These are phyloP conservation scores for Haplosporangium gracile DNA, from an alignment of 192 early-diverging fungal species.

Conservation along the genomic window DNA sequence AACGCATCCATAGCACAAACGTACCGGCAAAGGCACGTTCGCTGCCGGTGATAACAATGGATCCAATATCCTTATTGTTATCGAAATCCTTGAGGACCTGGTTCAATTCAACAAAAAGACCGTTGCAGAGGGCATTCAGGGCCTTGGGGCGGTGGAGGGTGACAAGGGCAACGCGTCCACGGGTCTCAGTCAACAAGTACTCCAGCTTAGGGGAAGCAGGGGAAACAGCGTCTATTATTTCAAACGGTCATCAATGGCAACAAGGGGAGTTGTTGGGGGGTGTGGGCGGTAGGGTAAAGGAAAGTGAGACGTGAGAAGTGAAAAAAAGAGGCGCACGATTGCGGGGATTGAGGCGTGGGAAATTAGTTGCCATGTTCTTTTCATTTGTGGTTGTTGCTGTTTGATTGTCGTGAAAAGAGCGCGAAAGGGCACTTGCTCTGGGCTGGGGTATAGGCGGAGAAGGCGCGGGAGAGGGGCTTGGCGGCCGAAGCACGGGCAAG, in stretches of 20 bases:
- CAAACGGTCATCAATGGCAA: background rate
- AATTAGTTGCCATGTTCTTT: conserved; percentile 17
- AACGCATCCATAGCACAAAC: background rate
- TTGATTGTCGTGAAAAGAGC: background rate
- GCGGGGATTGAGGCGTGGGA: conserved; percentile 25
- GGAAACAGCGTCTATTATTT: conserved; percentile 41
- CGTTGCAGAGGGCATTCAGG: conserved; percentile 95
- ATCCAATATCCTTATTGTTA: conserved; percentile 81
- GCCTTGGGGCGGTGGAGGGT: conserved; percentile 96
- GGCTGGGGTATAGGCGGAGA: conserved; percentile 41
- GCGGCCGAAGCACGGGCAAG: conserved; percentile 50
- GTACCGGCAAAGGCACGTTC: conserved; percentile 96
- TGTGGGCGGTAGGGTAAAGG: background rate
- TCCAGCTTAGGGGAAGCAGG: conserved; percentile 48
- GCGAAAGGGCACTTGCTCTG: conserved; percentile 36
- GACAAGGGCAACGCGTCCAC: conserved; percentile 88
- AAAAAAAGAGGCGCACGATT: background rate
- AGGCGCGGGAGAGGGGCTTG: conserved; percentile 45
- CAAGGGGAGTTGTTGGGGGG: background rate
- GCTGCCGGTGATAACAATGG: conserved; percentile 95
- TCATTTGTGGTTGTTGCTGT: background rate
- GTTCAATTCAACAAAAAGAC: conserved; percentile 94
- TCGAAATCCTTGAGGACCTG: conserved; percentile 86
- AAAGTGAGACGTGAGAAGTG: background rate
- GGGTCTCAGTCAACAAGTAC: conserved; percentile 74